Evolutionary conservation across 2,329 filamentous ascomycete genomes (phyloP).

Genomic region (Trichothecium roseum): DNA sequence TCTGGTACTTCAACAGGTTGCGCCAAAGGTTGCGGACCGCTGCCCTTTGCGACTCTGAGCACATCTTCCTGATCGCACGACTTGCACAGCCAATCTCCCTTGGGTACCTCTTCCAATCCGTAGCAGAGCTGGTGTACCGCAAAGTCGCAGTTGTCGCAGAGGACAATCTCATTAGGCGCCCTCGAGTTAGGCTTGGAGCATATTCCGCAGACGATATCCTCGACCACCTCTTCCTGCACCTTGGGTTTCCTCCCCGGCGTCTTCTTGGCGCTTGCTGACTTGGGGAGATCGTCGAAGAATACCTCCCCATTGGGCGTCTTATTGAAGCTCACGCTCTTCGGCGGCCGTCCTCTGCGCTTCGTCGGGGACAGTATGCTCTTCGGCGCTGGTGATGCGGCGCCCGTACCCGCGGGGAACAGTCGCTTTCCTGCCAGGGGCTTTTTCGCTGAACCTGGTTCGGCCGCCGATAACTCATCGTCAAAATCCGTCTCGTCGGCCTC

Average conservation of each 20-base stretch:
- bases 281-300: constrained; percentile 41
- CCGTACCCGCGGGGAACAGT: constrained; percentile 5
- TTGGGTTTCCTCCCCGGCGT: constrained; percentile 11
- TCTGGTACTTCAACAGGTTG: constrained; percentile 20
- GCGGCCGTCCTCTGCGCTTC: constrained; percentile 30
- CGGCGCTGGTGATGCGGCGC: constrained; percentile 16
- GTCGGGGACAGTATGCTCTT: constrained; percentile 48
- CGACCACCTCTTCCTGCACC: constrained; percentile 23
- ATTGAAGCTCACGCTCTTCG: constrained; percentile 47
- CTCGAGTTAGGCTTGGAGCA: constrained; percentile 48
- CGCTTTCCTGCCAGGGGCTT: constrained; percentile 7
- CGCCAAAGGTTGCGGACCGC: no score
- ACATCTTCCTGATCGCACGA: constrained; percentile 41
- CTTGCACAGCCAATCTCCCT: constrained; percentile 54
- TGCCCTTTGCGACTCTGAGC: constrained; percentile 3
- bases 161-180: constrained; percentile 49
- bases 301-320: constrained; percentile 26
- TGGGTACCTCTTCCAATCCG: constrained; percentile 43
- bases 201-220: constrained; percentile 47
- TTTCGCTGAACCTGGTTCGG: constrained; percentile 1
- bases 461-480: constrained; percentile 1
- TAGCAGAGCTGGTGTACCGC: constrained; percentile 54
- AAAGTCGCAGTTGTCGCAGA: constrained; percentile 55
- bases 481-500: constrained; percentile 1
- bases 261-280: constrained; percentile 14